Conservation (phyloP, 2,329 filamentous ascomycete genomes). For the Epichloe amarillans region DNA sequence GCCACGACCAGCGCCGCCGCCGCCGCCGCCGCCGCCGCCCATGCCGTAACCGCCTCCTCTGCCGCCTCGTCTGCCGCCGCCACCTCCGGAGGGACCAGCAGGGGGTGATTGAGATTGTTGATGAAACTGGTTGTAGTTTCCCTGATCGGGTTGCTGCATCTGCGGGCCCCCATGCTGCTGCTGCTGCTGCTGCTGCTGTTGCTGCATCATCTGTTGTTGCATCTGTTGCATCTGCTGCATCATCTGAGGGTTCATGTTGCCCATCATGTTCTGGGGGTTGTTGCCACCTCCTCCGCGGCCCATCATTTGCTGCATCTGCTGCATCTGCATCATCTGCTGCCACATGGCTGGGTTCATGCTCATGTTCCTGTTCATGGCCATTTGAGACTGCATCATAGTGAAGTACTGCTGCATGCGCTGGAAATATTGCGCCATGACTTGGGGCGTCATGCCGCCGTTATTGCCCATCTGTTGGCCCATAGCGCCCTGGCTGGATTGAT, state of each 20-base stretch:
- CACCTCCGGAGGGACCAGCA: conserved; percentile 12
- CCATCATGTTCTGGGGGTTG: conserved; percentile 25
- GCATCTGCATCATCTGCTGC: conserved; percentile 65
- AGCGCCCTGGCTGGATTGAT: conserved; percentile 19
- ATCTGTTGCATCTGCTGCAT: conserved; percentile 45
- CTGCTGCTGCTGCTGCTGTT: conserved; percentile 23
- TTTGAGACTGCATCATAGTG: conserved; percentile 84
- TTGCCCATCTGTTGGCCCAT: conserved; percentile 31
- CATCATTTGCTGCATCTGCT: conserved; percentile 51
- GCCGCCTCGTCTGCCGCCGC: conserved; percentile 13
- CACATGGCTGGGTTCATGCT: conserved; percentile 65
- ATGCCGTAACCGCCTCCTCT: conserved; percentile 14
- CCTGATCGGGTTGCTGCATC: conserved; percentile 9
- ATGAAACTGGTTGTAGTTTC: conserved; percentile 19
- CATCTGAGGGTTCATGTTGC: conserved; percentile 36
- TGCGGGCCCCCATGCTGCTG: conserved; percentile 18
- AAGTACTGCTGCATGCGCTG: conserved; percentile 98
- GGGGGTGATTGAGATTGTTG: conserved; percentile 29
- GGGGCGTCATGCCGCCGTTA: conserved; percentile 69
- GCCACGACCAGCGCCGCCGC: conserved; percentile 19
- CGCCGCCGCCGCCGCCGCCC: conserved; percentile 16
- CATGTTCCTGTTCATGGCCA: conserved; percentile 69
- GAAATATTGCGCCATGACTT: conserved; percentile 98
- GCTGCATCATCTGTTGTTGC: conserved; percentile 30
- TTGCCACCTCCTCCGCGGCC: conserved; percentile 24